Evolutionary conservation across 306 rosid genomes (phyloP).

Genomic region (Phaseolus lunatus): DNA sequence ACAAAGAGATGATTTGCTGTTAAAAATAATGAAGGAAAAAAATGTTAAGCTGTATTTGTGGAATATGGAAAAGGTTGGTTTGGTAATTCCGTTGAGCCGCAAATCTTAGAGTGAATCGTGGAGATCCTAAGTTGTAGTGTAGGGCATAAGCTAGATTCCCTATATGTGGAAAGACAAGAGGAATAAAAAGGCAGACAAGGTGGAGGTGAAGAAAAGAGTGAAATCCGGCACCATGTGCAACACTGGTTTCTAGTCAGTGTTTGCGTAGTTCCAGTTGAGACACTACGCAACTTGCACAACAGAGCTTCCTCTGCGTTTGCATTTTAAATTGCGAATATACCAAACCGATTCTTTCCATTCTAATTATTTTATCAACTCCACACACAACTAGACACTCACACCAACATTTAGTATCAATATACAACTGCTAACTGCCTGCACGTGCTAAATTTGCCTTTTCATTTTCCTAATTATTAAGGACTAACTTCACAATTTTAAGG

Average conservation of each 20-base stretch:
- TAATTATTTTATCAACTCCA: neutral
- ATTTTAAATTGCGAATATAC: neutral
- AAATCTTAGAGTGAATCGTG: neutral
- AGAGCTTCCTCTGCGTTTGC: neutral
- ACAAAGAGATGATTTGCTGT: too few relatives aligned
- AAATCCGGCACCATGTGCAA: slow-evolving; percentile 47
- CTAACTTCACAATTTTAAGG: slow-evolving; percentile 8
- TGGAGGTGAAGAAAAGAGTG: slow-evolving; percentile 19
- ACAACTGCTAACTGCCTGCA: slow-evolving; percentile 1
- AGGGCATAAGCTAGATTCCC: slow-evolving; percentile 32
- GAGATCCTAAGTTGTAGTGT: neutral
- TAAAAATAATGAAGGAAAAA: neutral
- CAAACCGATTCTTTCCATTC: neutral
- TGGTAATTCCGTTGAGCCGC: slow-evolving; percentile 18
- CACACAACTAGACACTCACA: neutral
- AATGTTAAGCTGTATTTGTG: neutral
- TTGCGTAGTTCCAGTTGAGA: neutral
- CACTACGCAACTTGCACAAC: slow-evolving; percentile 32
- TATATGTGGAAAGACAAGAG: slow-evolving; percentile 26
- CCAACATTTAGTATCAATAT: neutral
- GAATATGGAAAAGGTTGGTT: neutral
- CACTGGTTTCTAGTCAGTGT: neutral
- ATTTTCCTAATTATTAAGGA: neutral
- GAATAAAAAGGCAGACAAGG: slow-evolving; percentile 25
- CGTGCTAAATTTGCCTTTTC: slow-evolving; percentile 32